Base-by-base conservation (phyloP, 1,139 yeast species). In the Torulaspora pretoriensis region DNA sequence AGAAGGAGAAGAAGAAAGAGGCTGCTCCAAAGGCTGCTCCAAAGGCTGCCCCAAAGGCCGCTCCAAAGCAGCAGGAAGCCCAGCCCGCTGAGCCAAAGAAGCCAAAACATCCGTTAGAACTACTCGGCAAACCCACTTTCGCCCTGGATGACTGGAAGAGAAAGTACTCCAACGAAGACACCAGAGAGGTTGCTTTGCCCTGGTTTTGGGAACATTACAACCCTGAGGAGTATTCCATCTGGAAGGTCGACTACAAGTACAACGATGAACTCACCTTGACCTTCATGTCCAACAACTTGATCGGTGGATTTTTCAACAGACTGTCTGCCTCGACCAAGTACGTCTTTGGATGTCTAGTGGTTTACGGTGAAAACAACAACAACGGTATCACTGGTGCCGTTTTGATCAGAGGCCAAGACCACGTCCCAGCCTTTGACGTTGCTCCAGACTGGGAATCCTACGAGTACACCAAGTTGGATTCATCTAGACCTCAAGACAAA, bases 381-480 rank as follows among this genome's bases (percentile, higher is more conserved):
- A 92, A 90, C 75, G 97, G 97, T 77, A 90, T 92, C 69, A 75
- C 87, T 61, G 97, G 96, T 77, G 95, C 84, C 68, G 83, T 92
- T 77, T 72, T 92, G 65, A 83, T 92, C 66, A 87, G 97, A 75
- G 99, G 99, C 65, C 89, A 92, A 72, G 97, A 92, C 55, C 73
- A 64, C 67, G 78, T 59, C 49, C 96, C 97, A 68, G 98, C 96
- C 55, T 89, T 92, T 66, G 86, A 92, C 58, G 97, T 92, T 70
- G 99, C 98, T 66, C 97, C 99, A 72, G 99, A 92, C 75, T 89
- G 95, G 96, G 98, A 92, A 75, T 82, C 90, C 32, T 84, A 81
- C 73, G 65, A 67, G 49, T 82, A 74, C 80, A 68, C 76, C 64
- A 77, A 80, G 73, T 73, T 84, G 61, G 92, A 84, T 65, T 72